phyloP scores from a whole-genome alignment of 2,329 filamentous ascomycete genomes.

The Penicillium brevicompactum region DNA sequence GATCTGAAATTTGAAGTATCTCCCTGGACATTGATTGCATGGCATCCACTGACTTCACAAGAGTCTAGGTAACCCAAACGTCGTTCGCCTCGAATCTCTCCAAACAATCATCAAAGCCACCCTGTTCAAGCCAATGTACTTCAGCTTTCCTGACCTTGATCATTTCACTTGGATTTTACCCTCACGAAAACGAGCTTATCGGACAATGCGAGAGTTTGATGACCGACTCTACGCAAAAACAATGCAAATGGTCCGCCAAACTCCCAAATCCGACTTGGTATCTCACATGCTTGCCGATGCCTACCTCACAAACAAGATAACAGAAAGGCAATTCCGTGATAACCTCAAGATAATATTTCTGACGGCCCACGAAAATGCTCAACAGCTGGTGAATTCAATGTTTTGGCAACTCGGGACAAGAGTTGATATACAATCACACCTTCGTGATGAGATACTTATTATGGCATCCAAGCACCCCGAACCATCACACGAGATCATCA shows the following conservation, averaged over 20 bases:
- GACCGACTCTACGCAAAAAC: constrained; percentile 19
- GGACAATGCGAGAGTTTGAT: constrained; percentile 29
- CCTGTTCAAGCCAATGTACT: constrained; percentile 29
- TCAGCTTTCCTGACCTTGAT: constrained; percentile 30
- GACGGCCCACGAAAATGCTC: constrained; percentile 48
- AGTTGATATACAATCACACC: constrained; percentile 32
- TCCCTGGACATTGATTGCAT: no score
- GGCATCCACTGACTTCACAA: background rate
- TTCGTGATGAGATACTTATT: constrained; percentile 34
- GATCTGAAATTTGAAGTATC: constrained; percentile 29
- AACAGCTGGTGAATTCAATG: constrained; percentile 39
- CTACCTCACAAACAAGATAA: constrained; percentile 26
- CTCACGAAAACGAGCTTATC: constrained; percentile 23
- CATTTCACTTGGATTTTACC: constrained; percentile 23
- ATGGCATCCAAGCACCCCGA: background rate
- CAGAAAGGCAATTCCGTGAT: constrained; percentile 43
- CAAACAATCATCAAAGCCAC: constrained; percentile 30
- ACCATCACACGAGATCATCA: constrained; percentile 28
- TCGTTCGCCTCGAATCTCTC: constrained; percentile 24
- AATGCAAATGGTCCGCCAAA: background rate
- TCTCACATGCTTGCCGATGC: constrained; percentile 26
- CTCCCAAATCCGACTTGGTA: constrained; percentile 17
- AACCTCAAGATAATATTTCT: constrained; percentile 46
- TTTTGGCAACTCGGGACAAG: constrained; percentile 43
- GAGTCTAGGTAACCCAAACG: constrained; percentile 23